Conservation (phyloP, 2,329 filamentous ascomycete genomes). For the Didymosphaeria variabile region DNA sequence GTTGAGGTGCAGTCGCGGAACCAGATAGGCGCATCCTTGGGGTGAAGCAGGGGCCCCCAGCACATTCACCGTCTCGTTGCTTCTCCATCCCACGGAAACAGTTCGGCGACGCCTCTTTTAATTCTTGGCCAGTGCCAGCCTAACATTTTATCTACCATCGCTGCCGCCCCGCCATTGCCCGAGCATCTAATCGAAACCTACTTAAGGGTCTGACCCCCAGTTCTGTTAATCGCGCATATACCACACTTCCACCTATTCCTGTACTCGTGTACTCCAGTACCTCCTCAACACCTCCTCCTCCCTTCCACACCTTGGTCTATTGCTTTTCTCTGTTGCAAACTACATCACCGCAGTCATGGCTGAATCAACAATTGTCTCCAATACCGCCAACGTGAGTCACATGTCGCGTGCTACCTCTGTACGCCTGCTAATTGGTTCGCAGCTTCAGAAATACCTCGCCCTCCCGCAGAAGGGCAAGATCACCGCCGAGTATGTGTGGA, state of each 20-base stretch:
- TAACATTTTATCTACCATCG: slow-evolving; percentile 31
- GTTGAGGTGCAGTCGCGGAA: slow-evolving; percentile 20
- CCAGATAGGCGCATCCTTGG: slow-evolving; percentile 4
- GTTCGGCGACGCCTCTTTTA: slow-evolving; percentile 42
- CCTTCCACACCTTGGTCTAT: background rate
- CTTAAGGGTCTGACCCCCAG: slow-evolving; percentile 35
- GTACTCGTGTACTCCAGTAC: slow-evolving; percentile 21
- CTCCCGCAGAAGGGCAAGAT: slow-evolving; percentile 88
- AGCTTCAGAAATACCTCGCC: slow-evolving; percentile 92
- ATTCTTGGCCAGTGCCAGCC: slow-evolving; percentile 43
- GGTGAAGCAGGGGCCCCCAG: slow-evolving; percentile 6
- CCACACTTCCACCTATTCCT: slow-evolving; percentile 25
- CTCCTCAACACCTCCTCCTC: slow-evolving; percentile 12
- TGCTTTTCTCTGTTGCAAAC: slow-evolving; percentile 19
- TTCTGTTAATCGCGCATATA: slow-evolving; percentile 32
- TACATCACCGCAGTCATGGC: slow-evolving; percentile 46
- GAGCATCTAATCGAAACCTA: slow-evolving; percentile 32
- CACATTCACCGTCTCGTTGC: slow-evolving; percentile 26
- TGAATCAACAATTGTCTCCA: slow-evolving; percentile 55
- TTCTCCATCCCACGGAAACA: slow-evolving; percentile 51
- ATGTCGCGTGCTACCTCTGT: slow-evolving; percentile 26
- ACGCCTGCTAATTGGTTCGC: slow-evolving; percentile 40
- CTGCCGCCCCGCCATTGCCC: slow-evolving; percentile 44
- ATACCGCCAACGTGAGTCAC: slow-evolving; percentile 58
- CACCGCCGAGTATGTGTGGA: slow-evolving; percentile 98